These are phyloP conservation scores for Nothophoma quercina DNA, from an alignment of 2,329 filamentous ascomycete genomes.

Conservation along the genomic window DNA sequence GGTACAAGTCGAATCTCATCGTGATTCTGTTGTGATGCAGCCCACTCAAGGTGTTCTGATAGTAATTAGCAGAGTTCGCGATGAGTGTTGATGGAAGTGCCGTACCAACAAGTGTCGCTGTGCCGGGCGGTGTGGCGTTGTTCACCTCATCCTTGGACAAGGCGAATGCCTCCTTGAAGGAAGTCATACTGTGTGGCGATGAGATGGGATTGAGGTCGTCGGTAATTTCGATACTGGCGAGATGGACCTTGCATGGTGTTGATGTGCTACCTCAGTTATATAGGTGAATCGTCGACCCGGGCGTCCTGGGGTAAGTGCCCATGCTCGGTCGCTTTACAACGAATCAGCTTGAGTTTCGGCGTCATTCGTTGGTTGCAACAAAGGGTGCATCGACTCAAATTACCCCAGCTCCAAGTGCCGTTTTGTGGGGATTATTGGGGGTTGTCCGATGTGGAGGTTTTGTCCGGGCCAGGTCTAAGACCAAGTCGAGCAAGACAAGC, in stretches of 20 bases:
- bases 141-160: constrained; percentile 51
- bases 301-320: neutral
- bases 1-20: constrained; percentile 51
- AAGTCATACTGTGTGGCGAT: constrained; percentile 37
- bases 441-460: constrained; percentile 27
- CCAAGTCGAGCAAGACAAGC: constrained; percentile 4
- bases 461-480: constrained; percentile 4
- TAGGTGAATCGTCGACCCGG: neutral
- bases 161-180: constrained; percentile 46
- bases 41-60: constrained; percentile 41
- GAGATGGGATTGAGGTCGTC: neutral
- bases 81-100: neutral
- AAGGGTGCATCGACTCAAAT: constrained; percentile 15
- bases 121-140: constrained; percentile 51
- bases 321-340: constrained; percentile 2
- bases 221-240: neutral
- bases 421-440: constrained; percentile 19
- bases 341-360: constrained; percentile 5
- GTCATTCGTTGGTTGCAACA: constrained; percentile 1
- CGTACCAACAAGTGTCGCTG: constrained; percentile 49
- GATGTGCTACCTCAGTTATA: constrained; percentile 1
- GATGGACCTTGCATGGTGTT: neutral
- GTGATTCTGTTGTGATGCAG: constrained; percentile 39
- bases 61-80: constrained; percentile 4
- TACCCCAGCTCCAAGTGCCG: constrained; percentile 9